Evolutionary conservation across 2,329 filamentous ascomycete genomes (phyloP).

Genomic region (Alternaria solani): DNA sequence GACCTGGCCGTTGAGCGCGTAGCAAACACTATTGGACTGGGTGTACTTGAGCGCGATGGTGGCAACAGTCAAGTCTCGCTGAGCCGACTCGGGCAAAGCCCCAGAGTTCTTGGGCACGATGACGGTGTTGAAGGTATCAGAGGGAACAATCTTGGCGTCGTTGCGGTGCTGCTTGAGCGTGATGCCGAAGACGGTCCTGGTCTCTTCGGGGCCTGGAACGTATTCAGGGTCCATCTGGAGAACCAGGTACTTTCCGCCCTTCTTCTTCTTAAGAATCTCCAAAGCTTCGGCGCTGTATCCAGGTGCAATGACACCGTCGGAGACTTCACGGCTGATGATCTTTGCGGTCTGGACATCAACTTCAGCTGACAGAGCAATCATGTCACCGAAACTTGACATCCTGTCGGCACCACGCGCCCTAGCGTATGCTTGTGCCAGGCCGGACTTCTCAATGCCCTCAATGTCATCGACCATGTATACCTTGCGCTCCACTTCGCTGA

Average conservation of each 20-base stretch:
- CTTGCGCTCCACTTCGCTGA: constrained; percentile 88
- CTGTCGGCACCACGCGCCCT: constrained; percentile 94
- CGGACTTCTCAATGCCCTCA: constrained; percentile 82
- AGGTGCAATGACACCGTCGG: constrained; percentile 93
- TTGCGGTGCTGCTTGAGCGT: constrained; percentile 91
- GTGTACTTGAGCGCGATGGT: constrained; percentile 99
- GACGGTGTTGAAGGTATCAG: constrained; percentile 81
- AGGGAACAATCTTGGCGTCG: constrained; percentile 83
- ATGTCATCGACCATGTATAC: constrained; percentile 99
- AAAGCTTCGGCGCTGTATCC: constrained; percentile 85
- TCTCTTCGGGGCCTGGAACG: constrained; percentile 76
- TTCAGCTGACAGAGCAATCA: constrained; percentile 90
- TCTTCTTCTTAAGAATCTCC: constrained; percentile 95
- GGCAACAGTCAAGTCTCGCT: constrained; percentile 90
- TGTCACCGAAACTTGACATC: constrained; percentile 98
- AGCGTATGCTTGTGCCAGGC: constrained; percentile 92
- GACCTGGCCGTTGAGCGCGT: constrained; percentile 91
- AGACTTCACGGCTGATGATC: constrained; percentile 98
- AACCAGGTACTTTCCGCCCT: constrained; percentile 95
- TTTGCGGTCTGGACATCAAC: constrained; percentile 86
- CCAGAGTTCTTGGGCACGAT: constrained; percentile 83
- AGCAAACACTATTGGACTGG: constrained; percentile 97
- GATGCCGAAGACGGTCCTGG: constrained; percentile 88
- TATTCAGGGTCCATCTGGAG: constrained; percentile 93
- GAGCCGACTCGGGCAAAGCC: constrained; percentile 78